Evolutionary conservation across 257 asterid genomes (phyloP), one percentile per base, ranked within the genome.

Genomic region (Cruciata laevipes): DNA sequence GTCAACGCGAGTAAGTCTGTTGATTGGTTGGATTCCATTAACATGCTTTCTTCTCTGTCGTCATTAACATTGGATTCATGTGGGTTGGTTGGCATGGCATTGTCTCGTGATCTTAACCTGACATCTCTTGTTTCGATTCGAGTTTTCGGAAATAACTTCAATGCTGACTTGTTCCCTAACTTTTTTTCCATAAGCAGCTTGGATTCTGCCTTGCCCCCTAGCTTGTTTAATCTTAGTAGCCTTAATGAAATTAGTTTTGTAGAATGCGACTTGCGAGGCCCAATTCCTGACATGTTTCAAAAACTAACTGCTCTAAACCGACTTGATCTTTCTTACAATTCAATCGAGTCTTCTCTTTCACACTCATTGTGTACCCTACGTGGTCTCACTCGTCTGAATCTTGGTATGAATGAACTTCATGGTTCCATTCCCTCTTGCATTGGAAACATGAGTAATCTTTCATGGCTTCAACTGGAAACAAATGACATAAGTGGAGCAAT

Each of bases 1-100:
- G 53, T 68, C 7, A 7, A 25, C 14, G 23, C 69, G 1, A 30
- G 6, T 17, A 59, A 56, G 13, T 6, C 30, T n/a, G 13, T 3
- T 7, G 77, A 71, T 49, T 71, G 76, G 76, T 71, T 76, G 23
- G 17, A 33, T 38, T 8, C 67, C 14, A 17, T 56, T 6, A 75
- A 67, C 69, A 61, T 53, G 71, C 71, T 76, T 40, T 57, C 76
- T 30, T 23, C 63, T 24, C 40, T 72, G 44, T 59, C 63, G 13
- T 59, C 38, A 10, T 3, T 59, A 35, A 9, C 5, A 25, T 11
- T 59, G 7, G 2, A 35, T 7, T 1, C 1, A 2, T 59, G 63
- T 59, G 18, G 16, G 17, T 17, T 59, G 14, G 38, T 16, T 27
- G 38, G 13, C 17, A 4, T 37, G 42, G 0, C 13, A 9, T 37